A percentile compares a stretch with the other conserved stretches of the same genome.
phyloP scores from a whole-genome alignment of 148 eudicot species.

The Chenopodium suecicum region DNA sequence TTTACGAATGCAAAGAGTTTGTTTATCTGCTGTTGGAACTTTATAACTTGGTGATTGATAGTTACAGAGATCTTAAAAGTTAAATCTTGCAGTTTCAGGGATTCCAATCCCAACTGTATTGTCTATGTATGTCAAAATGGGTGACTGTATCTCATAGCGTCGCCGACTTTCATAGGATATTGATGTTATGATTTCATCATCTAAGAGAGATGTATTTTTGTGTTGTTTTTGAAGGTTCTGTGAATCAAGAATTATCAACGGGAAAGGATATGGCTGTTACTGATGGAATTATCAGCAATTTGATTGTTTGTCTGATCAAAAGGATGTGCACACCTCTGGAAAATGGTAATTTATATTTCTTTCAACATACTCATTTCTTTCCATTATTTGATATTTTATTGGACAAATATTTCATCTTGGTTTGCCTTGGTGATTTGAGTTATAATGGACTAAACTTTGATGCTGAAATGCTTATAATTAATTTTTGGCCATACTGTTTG shows the following conservation, averaged over 20 bases:
- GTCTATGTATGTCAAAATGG: background rate
- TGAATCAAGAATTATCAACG: constrained; percentile 39
- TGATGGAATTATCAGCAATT: constrained; percentile 64
- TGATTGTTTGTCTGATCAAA: constrained; percentile 56
- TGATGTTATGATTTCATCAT: background rate
- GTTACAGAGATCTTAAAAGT: background rate
- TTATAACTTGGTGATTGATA: background rate
- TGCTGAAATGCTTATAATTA: background rate
- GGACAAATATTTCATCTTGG: background rate
- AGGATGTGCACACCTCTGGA: constrained; percentile 64
- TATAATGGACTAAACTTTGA: background rate
- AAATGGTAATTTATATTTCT: constrained; percentile 51
- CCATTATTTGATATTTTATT: background rate
- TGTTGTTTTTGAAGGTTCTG: constrained; percentile 43
- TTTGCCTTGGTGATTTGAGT: background rate
- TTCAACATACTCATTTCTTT: background rate
- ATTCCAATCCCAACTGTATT: background rate
- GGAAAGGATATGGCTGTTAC: constrained; percentile 42
- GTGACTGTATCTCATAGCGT: background rate
- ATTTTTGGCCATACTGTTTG: background rate
- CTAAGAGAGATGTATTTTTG: background rate
- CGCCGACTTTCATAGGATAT: background rate
- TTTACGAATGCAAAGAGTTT: background rate
- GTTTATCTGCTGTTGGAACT: background rate
- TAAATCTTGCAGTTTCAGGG: background rate